A percentile compares a stretch with the other conserved stretches of the same genome.
phyloP scores from a whole-genome alignment of 495 filamentous ascomycete genomes.

The Xanthoparmelia taractica region DNA sequence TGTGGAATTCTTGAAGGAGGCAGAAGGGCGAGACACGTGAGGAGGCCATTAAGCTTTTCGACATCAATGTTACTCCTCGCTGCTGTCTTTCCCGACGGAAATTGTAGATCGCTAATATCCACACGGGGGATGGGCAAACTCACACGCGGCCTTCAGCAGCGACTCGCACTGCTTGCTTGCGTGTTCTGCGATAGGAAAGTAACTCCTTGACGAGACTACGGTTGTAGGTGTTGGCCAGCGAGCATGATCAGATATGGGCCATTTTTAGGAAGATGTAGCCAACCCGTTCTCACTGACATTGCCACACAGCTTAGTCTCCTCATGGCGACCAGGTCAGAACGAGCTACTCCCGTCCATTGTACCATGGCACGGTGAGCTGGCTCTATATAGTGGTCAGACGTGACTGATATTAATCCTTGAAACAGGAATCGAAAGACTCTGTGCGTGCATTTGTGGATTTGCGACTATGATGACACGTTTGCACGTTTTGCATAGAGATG shows the following conservation, averaged over 20 bases:
- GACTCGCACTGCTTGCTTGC: not conserved
- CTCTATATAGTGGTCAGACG: no score
- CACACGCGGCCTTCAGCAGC: not conserved
- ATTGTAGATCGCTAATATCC: not conserved
- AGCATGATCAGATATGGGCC: not conserved
- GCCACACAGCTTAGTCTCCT: not conserved
- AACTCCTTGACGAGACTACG: not conserved
- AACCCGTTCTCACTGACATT: not conserved
- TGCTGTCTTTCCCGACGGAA: not conserved
- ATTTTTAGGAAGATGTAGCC: not conserved
- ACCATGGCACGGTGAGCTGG: not conserved
- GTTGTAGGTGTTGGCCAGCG: not conserved
- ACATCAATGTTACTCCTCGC: not conserved
- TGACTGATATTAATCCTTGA: no score
- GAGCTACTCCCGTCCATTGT: not conserved
- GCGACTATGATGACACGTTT: constrained; percentile 10
- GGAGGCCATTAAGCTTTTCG: not conserved
- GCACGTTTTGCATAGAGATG: not conserved
- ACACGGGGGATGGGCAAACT: not conserved
- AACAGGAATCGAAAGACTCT: constrained; percentile 27
- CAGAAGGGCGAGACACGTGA: constrained; percentile 32
- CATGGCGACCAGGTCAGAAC: not conserved
- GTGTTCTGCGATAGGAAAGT: not conserved
- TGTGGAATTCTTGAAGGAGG: constrained; percentile 53
- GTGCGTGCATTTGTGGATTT: not conserved